These are phyloP conservation scores for Middelhovenomyces tepae DNA, from an alignment of 805 yeast genomes.

Conservation along the genomic window DNA sequence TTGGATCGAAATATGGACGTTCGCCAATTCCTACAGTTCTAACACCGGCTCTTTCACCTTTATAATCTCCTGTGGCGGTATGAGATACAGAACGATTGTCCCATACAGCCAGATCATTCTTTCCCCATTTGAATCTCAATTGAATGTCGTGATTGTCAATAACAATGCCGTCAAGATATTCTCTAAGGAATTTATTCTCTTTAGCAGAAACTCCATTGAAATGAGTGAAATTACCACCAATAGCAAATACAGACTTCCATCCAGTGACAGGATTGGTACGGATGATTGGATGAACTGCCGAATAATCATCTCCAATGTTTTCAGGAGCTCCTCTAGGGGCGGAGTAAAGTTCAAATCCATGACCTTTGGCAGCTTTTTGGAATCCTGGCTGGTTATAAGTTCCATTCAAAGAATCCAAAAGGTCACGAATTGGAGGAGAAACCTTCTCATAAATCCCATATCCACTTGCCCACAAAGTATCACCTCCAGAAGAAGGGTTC, in stretches of 20 bases:
- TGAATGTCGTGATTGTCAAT: conserved; percentile 31
- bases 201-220: conserved; percentile 44
- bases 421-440: conserved; percentile 41
- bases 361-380: conserved; percentile 9
- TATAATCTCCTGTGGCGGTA: conserved; percentile 51
- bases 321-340: conserved; percentile 24
- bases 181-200: conserved; percentile 41
- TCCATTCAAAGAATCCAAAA: conserved; percentile 16
- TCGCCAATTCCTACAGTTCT: conserved; percentile 24
- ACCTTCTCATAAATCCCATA: conserved; percentile 46
- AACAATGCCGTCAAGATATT: conserved; percentile 41
- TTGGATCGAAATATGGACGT: conserved; percentile 23
- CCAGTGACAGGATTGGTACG: conserved; percentile 64
- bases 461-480: conserved; percentile 46
- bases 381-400: conserved; percentile 17
- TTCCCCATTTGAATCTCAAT: conserved; percentile 44
- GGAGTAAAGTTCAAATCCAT: conserved; percentile 14
- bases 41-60: conserved; percentile 21
- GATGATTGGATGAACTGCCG: conserved; percentile 43
- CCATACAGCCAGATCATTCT: conserved; percentile 65
- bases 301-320: conserved; percentile 21
- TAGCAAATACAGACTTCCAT: conserved; percentile 49
- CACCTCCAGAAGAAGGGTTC: conserved; percentile 44
- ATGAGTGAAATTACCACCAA: conserved; percentile 41
- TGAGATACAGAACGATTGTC: conserved; percentile 63